phyloP scores from a whole-genome alignment of 2,329 filamentous ascomycete genomes.

The Albifimbria verrucaria region DNA sequence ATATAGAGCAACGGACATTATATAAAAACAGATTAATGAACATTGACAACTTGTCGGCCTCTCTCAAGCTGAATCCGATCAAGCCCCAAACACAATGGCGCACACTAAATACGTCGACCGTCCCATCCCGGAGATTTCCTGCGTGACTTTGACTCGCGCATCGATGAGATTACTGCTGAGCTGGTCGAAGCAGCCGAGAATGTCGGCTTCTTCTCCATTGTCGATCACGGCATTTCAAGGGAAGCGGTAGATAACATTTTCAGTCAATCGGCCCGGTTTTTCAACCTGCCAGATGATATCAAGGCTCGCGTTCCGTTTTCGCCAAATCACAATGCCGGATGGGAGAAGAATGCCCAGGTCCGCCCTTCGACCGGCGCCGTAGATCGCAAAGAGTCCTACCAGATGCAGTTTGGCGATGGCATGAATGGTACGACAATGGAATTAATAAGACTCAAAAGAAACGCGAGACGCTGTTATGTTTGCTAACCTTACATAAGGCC shows the following conservation, averaged over 20 bases:
- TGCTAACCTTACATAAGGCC: not conserved
- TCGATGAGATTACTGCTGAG: slow-evolving; percentile 49
- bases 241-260: slow-evolving; percentile 51
- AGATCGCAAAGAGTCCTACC: slow-evolving; percentile 61
- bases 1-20: too few species aligned
- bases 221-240: slow-evolving; percentile 50
- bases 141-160: slow-evolving; percentile 46
- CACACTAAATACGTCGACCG: slow-evolving; percentile 37
- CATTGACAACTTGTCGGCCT: too few species aligned
- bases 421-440: slow-evolving; percentile 36
- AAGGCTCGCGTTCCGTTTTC: slow-evolving; percentile 55
- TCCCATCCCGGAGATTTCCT: slow-evolving; percentile 48
- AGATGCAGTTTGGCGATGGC: slow-evolving; percentile 57
- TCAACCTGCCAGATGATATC: slow-evolving; percentile 45
- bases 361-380: slow-evolving; percentile 56
- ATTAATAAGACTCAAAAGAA: not conserved
- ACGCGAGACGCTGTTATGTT: not conserved
- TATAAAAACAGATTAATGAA: not conserved
- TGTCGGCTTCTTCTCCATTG: slow-evolving; percentile 57
- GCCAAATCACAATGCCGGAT: slow-evolving; percentile 51
- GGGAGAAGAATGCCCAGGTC: slow-evolving; percentile 58
- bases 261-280: slow-evolving; percentile 48
- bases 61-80: not conserved
- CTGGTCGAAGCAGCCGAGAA: slow-evolving; percentile 53
- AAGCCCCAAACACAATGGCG: not conserved